Base-by-base conservation (phyloP, 108 stramenopile genomes). In the Stephanodiscus triporus region DNA sequence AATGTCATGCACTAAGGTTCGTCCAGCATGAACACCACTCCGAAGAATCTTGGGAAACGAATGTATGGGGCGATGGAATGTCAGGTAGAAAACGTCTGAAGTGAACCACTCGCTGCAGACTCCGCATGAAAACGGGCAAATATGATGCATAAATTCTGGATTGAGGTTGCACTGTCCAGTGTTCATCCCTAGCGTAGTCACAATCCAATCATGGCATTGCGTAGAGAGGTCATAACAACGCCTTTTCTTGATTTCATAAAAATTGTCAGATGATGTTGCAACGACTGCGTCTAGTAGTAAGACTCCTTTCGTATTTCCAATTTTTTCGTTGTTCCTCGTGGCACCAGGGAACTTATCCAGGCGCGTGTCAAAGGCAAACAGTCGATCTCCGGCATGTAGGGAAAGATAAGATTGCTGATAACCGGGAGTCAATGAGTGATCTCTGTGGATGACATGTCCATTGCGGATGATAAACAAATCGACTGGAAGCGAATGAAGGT, bases 121-220 rank as follows among this genome's bases (percentile, higher is more conserved):
- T 10, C 64, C 63, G 58, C 73, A 73, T 30, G 63, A 19, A 11
- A 34, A 37, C 2, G 63, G 64, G 27, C 73, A 73, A 45, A 66
- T 29, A 48, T 65, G 55, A 43, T 73, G 73, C 73, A 73, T 73
- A n/a, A 65, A 73, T 40, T 73, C 73, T 13, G 73, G 63, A 58
- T 58, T 56, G 22, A 40, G 10, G 1, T 42, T 6, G 29, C 73
- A 73, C 37, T 73, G 73, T n/a, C 10, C 55, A 29, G 24, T 32
- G 19, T 58, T 51, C 49, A 23, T 17, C 14, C 49, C 40, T 47
- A 43, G 27, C 10, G 27, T 7, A 8, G 61, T 57, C 50, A 11
- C 17, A 16, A 20, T 5, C 73, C 73, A 73, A 36, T 64, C 63
- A 16, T 47, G 5, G 42, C 64, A 73, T 53, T 57, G 63, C 2